Evolutionary conservation across 768 basidiomycete genomes (phyloP), one percentile per base, ranked within the genome.

Genomic region (Lentinula sp.): DNA sequence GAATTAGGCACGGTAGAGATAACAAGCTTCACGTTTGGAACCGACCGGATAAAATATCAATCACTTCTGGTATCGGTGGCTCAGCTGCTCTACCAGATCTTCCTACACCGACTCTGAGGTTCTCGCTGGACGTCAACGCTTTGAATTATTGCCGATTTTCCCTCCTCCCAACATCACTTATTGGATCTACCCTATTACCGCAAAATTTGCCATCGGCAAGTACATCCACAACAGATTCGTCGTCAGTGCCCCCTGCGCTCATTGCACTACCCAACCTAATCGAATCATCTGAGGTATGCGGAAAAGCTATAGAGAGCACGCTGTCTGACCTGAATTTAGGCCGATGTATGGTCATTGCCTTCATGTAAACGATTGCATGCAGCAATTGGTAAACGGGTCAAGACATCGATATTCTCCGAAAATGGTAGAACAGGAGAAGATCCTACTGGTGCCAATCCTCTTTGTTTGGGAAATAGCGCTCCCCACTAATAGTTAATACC

Each of bases 141-240:
- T 79, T 98, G 59, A 97, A 96, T 68, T 98, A 90, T 71, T 98
- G 96, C 73, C 85, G 89, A 2, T 95, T 97, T 72, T 89, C 91
- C 6, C 76, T 98, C 2, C 69, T 90, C 41, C 71, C 67, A 36
- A 43, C 37, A 15, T 56, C 55, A 13, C 13, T 33, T 10, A 43
- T 56, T 33, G 55, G 37, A 4, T 43, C 37, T 4, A 28, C 54
- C 6, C 18, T 13, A 18, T 16, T 45, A 42, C 0, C 55, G 41
- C 41, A 56, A 28, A 43, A n/a, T 23, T 28, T 56, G 12, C 55
- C 55, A 43, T 56, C 55, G 12, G 41, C 55, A 15, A 50, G 18
- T 35, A 33, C 63, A 61, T 32, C 57, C n/a, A 23, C 12, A 33
- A 15, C n/a, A 4, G 23, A 10, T 41, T 32, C 20, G 10, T 45